These are phyloP conservation scores for Yarrowia keelungensis DNA, from an alignment of 805 yeast genomes.

Conservation along the genomic window DNA sequence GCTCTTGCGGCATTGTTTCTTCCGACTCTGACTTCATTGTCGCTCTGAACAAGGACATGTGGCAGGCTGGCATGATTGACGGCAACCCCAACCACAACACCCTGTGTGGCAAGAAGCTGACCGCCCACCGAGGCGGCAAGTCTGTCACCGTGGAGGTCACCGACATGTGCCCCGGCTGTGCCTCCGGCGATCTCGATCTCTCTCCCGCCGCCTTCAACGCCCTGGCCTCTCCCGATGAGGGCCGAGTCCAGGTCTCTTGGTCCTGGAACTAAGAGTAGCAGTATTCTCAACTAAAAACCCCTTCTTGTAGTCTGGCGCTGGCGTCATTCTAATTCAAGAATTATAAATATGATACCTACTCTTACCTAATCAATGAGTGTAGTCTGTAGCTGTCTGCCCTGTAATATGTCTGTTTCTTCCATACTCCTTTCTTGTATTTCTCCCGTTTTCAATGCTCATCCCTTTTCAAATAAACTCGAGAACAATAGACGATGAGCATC, in stretches of 20 bases:
- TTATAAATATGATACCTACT: conserved; percentile 19
- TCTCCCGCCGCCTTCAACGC: conserved; percentile 65
- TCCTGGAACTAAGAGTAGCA: conserved; percentile 41
- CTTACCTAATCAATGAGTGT: neutral
- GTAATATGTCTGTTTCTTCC: too few relatives aligned
- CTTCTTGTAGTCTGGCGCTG: conserved; percentile 32
- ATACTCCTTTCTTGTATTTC: too few relatives aligned
- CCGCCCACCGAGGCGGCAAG: conserved; percentile 57
- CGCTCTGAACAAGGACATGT: conserved; percentile 58
- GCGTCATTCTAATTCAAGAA: conserved; percentile 20
- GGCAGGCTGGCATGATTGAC: conserved; percentile 53
- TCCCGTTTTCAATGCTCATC: too few relatives aligned
- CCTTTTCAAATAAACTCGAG: neutral
- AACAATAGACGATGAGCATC: conserved; percentile 5
- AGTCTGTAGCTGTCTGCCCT: too few relatives aligned
- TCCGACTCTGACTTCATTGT: conserved; percentile 59
- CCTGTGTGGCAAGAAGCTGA: conserved; percentile 61
- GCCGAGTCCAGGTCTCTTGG: conserved; percentile 65
- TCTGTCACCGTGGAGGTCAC: conserved; percentile 63
- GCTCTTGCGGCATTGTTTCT: conserved; percentile 63
- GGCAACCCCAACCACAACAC: conserved; percentile 54
- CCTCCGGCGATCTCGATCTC: conserved; percentile 59
- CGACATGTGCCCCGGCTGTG: conserved; percentile 66
- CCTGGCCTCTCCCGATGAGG: conserved; percentile 60
- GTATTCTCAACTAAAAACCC: neutral